A percentile compares a stretch with the other conserved stretches of the same genome.
phyloP scores from a whole-genome alignment of 2,329 filamentous ascomycete genomes.

The Neopestalotiopsis clavispora region DNA sequence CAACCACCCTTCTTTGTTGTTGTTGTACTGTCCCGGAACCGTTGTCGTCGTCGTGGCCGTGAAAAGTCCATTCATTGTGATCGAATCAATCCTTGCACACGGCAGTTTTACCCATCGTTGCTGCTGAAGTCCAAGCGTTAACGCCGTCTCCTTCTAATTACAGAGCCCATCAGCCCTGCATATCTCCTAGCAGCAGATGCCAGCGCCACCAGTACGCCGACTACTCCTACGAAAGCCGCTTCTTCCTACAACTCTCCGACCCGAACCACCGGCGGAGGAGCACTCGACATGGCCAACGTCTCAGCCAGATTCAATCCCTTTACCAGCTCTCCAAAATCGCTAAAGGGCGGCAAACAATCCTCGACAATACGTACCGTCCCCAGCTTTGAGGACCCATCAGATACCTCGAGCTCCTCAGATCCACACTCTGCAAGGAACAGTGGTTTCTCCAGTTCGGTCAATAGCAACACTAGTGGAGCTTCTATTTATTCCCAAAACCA shows the following conservation, averaged over 20 bases:
- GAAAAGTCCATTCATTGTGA: not conserved
- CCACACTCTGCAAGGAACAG: conserved; percentile 50
- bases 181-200: conserved; percentile 18
- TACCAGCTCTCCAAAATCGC: conserved; percentile 19
- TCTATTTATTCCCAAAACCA: conserved; percentile 44
- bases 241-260: conserved; percentile 7
- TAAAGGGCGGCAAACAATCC: conserved; percentile 37
- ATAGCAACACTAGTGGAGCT: conserved; percentile 56
- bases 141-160: not conserved
- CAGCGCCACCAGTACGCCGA: not conserved
- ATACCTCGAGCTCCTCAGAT: conserved; percentile 42
- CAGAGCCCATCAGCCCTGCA: conserved; percentile 15
- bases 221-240: not conserved
- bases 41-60: not conserved
- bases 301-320: conserved; percentile 19
- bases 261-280: not conserved
- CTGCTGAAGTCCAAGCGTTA: conserved; percentile 2
- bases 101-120: not conserved
- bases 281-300: conserved; percentile 12
- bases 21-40: not conserved
- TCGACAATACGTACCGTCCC: conserved; percentile 63
- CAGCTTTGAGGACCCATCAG: conserved; percentile 55
- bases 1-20: not conserved
- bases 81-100: not conserved
- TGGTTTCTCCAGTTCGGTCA: conserved; percentile 59